Conservation (phyloP, 164 flowering plant species). For the Euptelea pleiosperma region DNA sequence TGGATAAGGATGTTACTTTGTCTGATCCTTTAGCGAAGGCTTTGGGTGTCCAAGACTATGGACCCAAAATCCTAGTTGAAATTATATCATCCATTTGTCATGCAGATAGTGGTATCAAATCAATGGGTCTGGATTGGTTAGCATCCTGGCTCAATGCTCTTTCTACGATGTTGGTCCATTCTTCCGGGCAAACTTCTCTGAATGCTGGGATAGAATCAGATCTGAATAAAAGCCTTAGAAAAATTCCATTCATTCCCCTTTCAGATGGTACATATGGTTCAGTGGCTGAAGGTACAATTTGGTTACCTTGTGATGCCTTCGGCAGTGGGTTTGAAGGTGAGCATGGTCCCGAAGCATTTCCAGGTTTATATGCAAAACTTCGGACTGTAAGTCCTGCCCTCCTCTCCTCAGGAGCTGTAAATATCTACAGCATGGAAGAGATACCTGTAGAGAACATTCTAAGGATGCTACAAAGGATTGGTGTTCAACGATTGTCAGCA, state of each 20-base stretch:
- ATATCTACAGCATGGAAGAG: conserved; percentile 22
- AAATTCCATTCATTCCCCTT: conserved; percentile 78
- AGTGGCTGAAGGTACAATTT: conserved; percentile 62
- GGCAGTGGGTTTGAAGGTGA: conserved; percentile 38
- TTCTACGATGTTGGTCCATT: conserved; percentile 38
- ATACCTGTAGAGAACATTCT: conserved; percentile 30
- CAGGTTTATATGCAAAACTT: conserved; percentile 56
- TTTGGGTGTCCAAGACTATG: conserved; percentile 75
- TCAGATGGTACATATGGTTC: conserved; percentile 81
- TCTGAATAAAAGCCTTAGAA: conserved; percentile 37
- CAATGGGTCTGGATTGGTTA: conserved; percentile 75
- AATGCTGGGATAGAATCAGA: conserved; percentile 32
- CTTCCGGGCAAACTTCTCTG: conserved; percentile 24
- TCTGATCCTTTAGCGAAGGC: conserved; percentile 73
- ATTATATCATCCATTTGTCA: conserved; percentile 50
- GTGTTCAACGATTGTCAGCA: conserved; percentile 67
- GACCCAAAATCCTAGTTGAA: conserved; percentile 59
- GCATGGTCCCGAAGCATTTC: conserved; percentile 45
- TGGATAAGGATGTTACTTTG: conserved; percentile 59
- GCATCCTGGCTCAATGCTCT: conserved; percentile 58
- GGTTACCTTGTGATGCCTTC: conserved; percentile 64
- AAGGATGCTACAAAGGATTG: conserved; percentile 59
- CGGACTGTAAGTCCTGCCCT: conserved; percentile 66
- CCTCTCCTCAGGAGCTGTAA: conserved; percentile 34
- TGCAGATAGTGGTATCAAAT: conserved; percentile 39